Evolutionary conservation across 1,139 yeast genomes (phyloP), one percentile per base, ranked within the genome.

Genomic region (Sugiyamaella novakii): DNA sequence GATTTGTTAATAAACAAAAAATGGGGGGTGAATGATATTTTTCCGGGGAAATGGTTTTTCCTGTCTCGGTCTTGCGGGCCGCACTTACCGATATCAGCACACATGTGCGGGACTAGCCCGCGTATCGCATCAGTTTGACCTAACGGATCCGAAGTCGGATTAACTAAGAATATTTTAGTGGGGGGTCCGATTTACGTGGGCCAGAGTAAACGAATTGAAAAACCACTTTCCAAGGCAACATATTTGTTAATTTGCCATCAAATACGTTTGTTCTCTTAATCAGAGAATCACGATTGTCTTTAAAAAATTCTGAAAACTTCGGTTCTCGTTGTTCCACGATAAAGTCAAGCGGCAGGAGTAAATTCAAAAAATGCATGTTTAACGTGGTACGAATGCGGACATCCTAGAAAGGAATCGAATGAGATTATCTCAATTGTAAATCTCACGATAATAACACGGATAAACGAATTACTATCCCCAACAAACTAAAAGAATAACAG

Each of bases 41-140:
- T n/a, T 31, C 14, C 36, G 36, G 36, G 36, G 36, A 31, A 31
- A 31, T 31, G 36, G 19, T 31, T 31, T n/a, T 31, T 31, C 5
- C 36, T 2, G 14, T 10, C 4, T 31, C 14, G 36, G 36, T n/a
- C 31, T 12, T 15, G 19, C 36, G 36, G 36, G 36, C 36, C 36
- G 36, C 36, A 28, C 31, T 3, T 28, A 14, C 31, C 31, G 31
- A 4, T 28, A 28, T 3, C 31, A n/a, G 31, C 31, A 14, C 12
- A 14, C 14, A n/a, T 28, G 31, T 5, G 31, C 12, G 31, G 31
- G 5, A 28, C 31, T n/a, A n/a, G n/a, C n/a, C n/a, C n/a, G n/a
- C n/a, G n/a, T n/a, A n/a, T n/a, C n/a, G n/a, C n/a, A n/a, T n/a
- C n/a, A n/a, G n/a, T n/a, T n/a, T n/a, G n/a, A n/a, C n/a, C 25